Conservation (phyloP, 140 eudicot species). For the Stevia rebaudiana region DNA sequence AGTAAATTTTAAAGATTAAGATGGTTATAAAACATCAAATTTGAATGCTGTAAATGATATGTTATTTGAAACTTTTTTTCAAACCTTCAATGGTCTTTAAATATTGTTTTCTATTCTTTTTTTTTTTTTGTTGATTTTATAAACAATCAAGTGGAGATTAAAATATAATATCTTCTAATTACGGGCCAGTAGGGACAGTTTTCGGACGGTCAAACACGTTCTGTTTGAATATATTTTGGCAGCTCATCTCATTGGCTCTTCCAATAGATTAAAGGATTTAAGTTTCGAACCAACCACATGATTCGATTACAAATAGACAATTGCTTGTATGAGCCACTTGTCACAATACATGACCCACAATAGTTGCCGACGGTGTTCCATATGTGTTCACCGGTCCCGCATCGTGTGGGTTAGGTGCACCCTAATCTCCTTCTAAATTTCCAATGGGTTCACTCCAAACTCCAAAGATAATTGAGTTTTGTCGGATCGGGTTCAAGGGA, state of each 20-base stretch:
- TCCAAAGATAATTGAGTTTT: not conserved
- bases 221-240: not conserved
- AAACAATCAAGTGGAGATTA: not conserved
- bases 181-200: not conserved
- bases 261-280: not conserved
- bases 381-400: not conserved
- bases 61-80: no score
- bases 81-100: not conserved
- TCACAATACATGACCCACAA: not conserved
- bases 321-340: slow-evolving; percentile 2
- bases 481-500: not conserved
- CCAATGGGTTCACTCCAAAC: not conserved
- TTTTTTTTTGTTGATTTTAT: no score
- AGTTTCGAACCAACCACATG: not conserved
- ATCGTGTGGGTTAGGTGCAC: slow-evolving; percentile 6
- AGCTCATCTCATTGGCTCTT: not conserved
- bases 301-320: not conserved
- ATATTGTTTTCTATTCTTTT: not conserved
- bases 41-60: no score
- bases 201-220: not conserved
- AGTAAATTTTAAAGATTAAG: no score
- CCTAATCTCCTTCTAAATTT: not conserved
- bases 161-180: not conserved
- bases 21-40: no score
- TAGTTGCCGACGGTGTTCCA: not conserved